Evolutionary conservation across 2,329 filamentous ascomycete species (phyloP).

Genomic region (Sporothrix schenckii): DNA sequence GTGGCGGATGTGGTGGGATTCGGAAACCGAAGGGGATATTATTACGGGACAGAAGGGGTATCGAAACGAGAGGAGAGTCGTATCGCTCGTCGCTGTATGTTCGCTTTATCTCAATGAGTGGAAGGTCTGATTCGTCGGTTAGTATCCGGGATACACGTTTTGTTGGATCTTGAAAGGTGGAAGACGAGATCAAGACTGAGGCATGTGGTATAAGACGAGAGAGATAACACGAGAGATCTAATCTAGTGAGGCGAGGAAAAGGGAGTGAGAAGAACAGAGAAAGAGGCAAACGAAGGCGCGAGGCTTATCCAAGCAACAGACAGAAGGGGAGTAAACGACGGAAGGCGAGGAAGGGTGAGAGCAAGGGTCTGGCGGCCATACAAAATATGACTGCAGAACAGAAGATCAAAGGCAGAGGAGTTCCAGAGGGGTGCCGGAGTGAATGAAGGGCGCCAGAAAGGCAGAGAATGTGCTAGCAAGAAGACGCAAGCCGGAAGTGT

Average conservation of each 20-base stretch:
- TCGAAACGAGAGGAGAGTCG: conserved; percentile 2
- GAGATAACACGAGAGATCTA: neutral
- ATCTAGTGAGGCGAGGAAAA: neutral
- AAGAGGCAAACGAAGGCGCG: conserved; percentile 26
- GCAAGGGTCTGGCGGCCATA: neutral
- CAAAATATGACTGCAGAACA: conserved; percentile 8
- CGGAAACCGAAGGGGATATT: conserved; percentile 14
- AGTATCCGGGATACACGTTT: neutral
- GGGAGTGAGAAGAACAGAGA: conserved; percentile 11
- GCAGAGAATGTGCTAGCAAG: conserved; percentile 33
- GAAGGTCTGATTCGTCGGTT: conserved; percentile 18
- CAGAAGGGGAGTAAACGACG: neutral
- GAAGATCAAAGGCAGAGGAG: neutral
- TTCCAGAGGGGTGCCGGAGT: neutral
- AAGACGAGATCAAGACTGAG: neutral
- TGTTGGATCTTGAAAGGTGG: neutral
- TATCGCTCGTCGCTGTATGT: neutral
- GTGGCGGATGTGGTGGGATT: conserved; percentile 41
- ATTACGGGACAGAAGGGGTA: conserved; percentile 6
- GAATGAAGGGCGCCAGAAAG: conserved; percentile 25
- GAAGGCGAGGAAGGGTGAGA: neutral
- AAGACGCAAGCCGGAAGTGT: neutral
- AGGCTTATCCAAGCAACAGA: conserved; percentile 32
- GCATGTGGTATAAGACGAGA: conserved; percentile 8
- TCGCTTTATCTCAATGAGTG: conserved; percentile 3